phyloP scores from a whole-genome alignment of 148 eudicot genomes.

The Fagopyrum homotropicum region DNA sequence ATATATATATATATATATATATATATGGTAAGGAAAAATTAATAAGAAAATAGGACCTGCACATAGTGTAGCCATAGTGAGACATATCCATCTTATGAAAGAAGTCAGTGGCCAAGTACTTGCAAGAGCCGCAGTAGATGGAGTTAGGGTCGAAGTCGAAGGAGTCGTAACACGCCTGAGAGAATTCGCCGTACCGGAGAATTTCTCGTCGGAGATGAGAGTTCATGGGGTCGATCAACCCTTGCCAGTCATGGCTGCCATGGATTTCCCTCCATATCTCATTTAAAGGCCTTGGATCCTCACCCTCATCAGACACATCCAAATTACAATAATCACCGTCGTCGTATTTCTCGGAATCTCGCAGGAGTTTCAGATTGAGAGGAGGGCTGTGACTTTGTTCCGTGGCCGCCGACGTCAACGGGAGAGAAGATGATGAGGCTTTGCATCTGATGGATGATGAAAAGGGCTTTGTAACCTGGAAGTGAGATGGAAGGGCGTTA shows the following conservation, averaged over 20 bases:
- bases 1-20: too few relatives aligned
- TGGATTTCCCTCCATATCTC: slow-evolving; percentile 66
- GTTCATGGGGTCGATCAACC: slow-evolving; percentile 67
- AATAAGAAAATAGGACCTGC: slow-evolving; percentile 19
- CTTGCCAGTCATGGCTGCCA: slow-evolving; percentile 60
- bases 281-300: slow-evolving; percentile 33
- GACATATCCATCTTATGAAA: slow-evolving; percentile 53
- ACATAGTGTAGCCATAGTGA: slow-evolving; percentile 51
- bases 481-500: background rate
- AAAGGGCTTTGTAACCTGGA: background rate
- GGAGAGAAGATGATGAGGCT: background rate
- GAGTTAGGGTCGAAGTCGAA: slow-evolving; percentile 87
- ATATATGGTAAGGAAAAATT: too few relatives aligned
- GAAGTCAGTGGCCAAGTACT: slow-evolving; percentile 45
- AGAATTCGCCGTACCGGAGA: slow-evolving; percentile 73
- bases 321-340: background rate
- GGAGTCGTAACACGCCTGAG: slow-evolving; percentile 79
- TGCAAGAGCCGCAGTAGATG: slow-evolving; percentile 83
- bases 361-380: background rate
- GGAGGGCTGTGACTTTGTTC: background rate
- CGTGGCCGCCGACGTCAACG: background rate
- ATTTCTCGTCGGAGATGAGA: slow-evolving; percentile 55
- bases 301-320: background rate
- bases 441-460: background rate
- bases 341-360: background rate